These are phyloP conservation scores for Gryganskiella cystojenkinii DNA, from an alignment of 192 early-diverging fungal genomes.

Conservation along the genomic window DNA sequence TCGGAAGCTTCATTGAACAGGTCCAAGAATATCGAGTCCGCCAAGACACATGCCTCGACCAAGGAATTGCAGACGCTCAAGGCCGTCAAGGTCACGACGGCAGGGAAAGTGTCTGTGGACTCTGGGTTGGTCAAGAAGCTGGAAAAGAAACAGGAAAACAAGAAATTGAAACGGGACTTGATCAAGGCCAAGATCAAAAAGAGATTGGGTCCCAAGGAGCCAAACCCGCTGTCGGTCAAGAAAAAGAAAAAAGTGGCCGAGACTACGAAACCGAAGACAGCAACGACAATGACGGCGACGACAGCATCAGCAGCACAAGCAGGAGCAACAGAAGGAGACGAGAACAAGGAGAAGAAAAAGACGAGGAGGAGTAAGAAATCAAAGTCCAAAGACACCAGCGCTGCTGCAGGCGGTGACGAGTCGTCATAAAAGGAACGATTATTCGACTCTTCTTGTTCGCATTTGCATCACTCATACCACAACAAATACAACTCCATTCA, in stretches of 20 bases:
- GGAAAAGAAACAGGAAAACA: slow-evolving; percentile 50
- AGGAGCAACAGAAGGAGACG: slow-evolving; percentile 6
- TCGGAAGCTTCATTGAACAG: slow-evolving; percentile 60
- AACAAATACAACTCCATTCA: no score
- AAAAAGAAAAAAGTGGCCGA: slow-evolving; percentile 65
- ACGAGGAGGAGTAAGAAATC: slow-evolving; percentile 33
- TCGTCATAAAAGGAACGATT: slow-evolving; percentile 35
- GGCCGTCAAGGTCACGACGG: slow-evolving; percentile 60
- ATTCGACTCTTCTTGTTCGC: no score
- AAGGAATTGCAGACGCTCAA: slow-evolving; percentile 64
- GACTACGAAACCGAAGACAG: no score
- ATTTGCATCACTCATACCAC: no score
- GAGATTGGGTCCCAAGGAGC: slow-evolving; percentile 79
- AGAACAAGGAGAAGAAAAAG: slow-evolving; percentile 38
- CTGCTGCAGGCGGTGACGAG: not conserved
- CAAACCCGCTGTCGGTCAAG: slow-evolving; percentile 91
- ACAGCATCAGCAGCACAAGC: slow-evolving; percentile 37
- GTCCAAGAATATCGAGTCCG: slow-evolving; percentile 54
- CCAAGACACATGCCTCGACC: slow-evolving; percentile 47
- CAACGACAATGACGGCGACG: not conserved
- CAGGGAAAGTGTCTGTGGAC: slow-evolving; percentile 35
- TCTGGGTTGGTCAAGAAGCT: slow-evolving; percentile 54
- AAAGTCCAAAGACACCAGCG: not conserved
- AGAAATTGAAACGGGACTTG: slow-evolving; percentile 46
- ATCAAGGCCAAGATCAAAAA: slow-evolving; percentile 53